Conservation (phyloP, 257 asterid species). For the Echites panduratus region DNA sequence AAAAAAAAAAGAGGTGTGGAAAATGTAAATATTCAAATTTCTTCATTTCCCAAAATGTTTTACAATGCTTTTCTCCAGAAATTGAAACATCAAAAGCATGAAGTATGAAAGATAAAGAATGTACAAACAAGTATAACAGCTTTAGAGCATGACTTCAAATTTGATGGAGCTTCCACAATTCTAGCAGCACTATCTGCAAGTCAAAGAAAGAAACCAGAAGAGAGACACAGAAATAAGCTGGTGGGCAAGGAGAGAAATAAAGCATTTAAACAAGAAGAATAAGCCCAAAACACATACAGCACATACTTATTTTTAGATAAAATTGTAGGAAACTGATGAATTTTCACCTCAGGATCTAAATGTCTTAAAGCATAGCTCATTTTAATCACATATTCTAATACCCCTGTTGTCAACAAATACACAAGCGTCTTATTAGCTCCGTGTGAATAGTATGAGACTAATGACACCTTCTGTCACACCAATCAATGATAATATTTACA, state of each 20-base stretch:
- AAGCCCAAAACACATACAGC: background rate
- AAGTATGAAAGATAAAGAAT: conserved; percentile 44
- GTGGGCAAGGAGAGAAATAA: conserved; percentile 7
- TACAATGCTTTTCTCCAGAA: background rate
- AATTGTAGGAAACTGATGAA: background rate
- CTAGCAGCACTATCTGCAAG: conserved; percentile 54
- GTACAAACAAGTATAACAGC: conserved; percentile 98
- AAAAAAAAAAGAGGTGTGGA: background rate
- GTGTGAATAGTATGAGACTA: background rate
- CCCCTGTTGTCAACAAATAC: background rate
- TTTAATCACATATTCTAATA: background rate
- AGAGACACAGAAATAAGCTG: background rate
- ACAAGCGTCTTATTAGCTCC: background rate
- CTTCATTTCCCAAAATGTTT: background rate
- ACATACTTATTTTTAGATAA: background rate
- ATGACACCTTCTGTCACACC: background rate
- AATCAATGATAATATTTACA: background rate
- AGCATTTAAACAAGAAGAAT: background rate
- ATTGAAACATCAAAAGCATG: conserved; percentile 9
- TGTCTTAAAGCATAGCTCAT: background rate
- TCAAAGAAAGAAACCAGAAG: conserved; percentile 1
- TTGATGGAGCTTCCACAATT: conserved; percentile 48
- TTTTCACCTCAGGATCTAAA: background rate
- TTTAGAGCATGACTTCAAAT: conserved; percentile 54
- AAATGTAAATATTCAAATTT: background rate